Percentiles rank a stretch among this genome's conserved stretches.
Conservation (phyloP, 2,329 filamentous ascomycete species). For the Clarireedia hainanense region DNA sequence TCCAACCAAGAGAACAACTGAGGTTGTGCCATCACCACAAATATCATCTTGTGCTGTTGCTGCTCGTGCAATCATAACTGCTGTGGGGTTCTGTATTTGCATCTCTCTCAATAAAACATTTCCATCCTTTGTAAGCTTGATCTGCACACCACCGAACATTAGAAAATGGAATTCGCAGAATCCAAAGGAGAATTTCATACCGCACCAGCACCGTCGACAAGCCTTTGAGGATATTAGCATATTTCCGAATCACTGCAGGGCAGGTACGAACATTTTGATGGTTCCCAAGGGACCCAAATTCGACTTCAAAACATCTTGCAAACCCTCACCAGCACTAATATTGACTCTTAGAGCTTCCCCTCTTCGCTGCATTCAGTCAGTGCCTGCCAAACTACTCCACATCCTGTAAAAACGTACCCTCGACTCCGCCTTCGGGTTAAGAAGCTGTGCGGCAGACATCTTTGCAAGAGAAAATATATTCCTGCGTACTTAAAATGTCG, state of each 20-base stretch:
- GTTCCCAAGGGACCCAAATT: constrained; percentile 92
- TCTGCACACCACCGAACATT: constrained; percentile 41
- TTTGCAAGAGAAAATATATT: constrained; percentile 17
- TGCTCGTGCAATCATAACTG: constrained; percentile 74
- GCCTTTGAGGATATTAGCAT: constrained; percentile 37
- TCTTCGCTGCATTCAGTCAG: constrained; percentile 58
- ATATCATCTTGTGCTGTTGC: constrained; percentile 98
- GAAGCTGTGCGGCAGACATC: constrained; percentile 96
- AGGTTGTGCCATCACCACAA: constrained; percentile 94
- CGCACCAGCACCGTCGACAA: constrained; percentile 62
- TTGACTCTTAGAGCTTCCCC: constrained; percentile 96
- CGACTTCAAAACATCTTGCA: constrained; percentile 90
- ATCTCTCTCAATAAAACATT: constrained; percentile 73
- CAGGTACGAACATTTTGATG: constrained; percentile 73
- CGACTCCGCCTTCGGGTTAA: constrained; percentile 98
- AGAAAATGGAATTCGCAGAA: constrained; percentile 17
- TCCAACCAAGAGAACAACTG: constrained; percentile 88
- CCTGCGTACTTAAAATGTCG: constrained; percentile 10
- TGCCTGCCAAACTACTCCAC: constrained; percentile 18
- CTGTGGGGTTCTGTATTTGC: constrained; percentile 98
- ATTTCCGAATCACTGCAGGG: background rate
- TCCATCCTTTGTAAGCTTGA: constrained; percentile 98
- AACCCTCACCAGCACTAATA: constrained; percentile 90
- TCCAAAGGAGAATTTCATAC: constrained; percentile 35
- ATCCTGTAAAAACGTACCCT: constrained; percentile 53